These are phyloP conservation scores for Capsicum pubescens DNA, from an alignment of 257 asterid genomes.

Conservation along the genomic window DNA sequence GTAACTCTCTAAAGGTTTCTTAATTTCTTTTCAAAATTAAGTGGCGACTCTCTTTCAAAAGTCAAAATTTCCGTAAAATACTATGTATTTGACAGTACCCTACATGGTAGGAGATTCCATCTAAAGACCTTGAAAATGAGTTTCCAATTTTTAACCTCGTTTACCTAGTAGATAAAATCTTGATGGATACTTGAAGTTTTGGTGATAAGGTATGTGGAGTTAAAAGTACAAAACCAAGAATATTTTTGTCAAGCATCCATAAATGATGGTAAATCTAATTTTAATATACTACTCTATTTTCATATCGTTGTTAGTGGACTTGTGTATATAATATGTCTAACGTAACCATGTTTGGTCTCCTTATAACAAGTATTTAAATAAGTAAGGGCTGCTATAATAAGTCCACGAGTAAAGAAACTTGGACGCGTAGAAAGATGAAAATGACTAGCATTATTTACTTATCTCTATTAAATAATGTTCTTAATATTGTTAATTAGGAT, in stretches of 20 bases:
- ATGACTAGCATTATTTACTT: not conserved
- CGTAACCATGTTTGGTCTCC: conserved; percentile 34
- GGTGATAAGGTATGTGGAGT: not conserved
- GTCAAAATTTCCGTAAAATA: too few species aligned
- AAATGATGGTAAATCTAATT: conserved; percentile 18
- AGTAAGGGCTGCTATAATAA: not conserved
- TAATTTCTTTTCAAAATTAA: too few species aligned
- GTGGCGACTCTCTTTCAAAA: too few species aligned
- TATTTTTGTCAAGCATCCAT: not conserved
- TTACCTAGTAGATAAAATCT: too few species aligned
- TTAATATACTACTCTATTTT: conserved; percentile 16
- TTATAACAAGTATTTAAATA: conserved; percentile 6
- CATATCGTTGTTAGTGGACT: conserved; percentile 32
- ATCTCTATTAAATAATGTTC: not conserved
- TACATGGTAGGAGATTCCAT: not conserved
- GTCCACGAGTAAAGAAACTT: not conserved
- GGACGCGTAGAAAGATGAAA: conserved; percentile 6
- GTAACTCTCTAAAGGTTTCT: too few species aligned
- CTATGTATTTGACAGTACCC: not conserved
- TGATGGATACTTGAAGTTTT: not conserved
- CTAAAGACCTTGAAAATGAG: not conserved
- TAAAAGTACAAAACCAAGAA: not conserved
- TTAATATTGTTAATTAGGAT: not conserved
- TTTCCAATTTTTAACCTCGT: not conserved
- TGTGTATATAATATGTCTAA: conserved; percentile 24